Conservation (phyloP, 139 green algal species). For the Bryopsis sp. region DNA sequence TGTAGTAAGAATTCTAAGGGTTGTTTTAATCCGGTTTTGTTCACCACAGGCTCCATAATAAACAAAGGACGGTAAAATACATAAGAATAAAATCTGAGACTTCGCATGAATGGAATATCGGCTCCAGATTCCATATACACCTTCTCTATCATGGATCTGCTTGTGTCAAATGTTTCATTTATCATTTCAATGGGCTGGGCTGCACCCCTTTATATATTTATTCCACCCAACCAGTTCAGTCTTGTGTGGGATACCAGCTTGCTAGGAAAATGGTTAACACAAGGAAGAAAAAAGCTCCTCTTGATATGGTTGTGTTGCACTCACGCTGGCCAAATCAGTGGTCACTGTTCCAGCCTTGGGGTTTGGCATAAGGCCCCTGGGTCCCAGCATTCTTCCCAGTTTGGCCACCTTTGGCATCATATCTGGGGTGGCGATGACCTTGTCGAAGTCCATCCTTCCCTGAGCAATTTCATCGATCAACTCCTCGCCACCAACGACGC, state of each 20-base stretch:
- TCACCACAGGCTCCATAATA: too few species aligned
- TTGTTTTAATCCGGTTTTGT: too few species aligned
- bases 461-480: conserved; percentile 90
- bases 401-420: conserved; percentile 99
- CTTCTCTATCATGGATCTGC: too few species aligned
- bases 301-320: conserved; percentile 6
- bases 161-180: too few species aligned
- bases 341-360: conserved; percentile 99
- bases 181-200: too few species aligned
- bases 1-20: too few species aligned
- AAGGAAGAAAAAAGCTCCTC: neutral
- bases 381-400: conserved; percentile 89
- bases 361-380: conserved; percentile 95
- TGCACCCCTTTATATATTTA: too few species aligned
- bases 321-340: conserved; percentile 81
- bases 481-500: conserved; percentile 83
- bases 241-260: neutral
- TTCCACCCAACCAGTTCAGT: too few species aligned
- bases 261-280: neutral
- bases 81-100: too few species aligned
- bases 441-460: conserved; percentile 98
- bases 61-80: too few species aligned
- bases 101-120: too few species aligned
- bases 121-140: too few species aligned
- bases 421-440: conserved; percentile 96